Percentiles rank a stretch among this genome's conserved stretches.
Evolutionary conservation across 352 stramenopile genomes (phyloP).

Genomic region (Phytophthora melonis): DNA sequence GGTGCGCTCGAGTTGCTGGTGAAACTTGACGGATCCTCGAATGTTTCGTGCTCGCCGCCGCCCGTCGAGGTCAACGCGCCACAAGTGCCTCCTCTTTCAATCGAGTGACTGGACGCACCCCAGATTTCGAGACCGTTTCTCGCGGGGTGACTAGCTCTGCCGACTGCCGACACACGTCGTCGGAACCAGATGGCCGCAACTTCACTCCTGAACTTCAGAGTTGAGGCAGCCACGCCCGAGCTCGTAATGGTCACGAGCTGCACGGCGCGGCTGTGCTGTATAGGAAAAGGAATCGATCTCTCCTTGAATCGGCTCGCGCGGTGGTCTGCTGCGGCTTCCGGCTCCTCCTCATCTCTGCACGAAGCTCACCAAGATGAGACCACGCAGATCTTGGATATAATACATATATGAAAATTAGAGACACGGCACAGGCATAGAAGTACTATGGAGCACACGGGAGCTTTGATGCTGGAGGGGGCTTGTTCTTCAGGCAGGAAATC

Average conservation of each 20-base stretch:
- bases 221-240: not conserved
- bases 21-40: slow-evolving; percentile 32
- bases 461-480: too few relatives aligned
- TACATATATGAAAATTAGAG: not conserved
- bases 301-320: not conserved
- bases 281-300: not conserved
- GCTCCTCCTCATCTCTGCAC: not conserved
- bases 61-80: slow-evolving; percentile 1
- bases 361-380: slow-evolving; percentile 3
- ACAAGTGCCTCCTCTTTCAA: slow-evolving; percentile 6
- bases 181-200: slow-evolving; percentile 22
- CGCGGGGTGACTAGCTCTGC: slow-evolving; percentile 1
- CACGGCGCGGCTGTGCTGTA: not conserved
- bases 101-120: slow-evolving; percentile 18
- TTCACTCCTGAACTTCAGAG: slow-evolving; percentile 5
- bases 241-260: not conserved
- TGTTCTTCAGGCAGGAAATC: too few relatives aligned
- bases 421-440: too few relatives aligned
- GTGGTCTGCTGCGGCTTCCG: not conserved
- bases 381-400: not conserved
- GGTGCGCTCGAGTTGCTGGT: slow-evolving; percentile 16
- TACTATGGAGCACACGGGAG: too few relatives aligned
- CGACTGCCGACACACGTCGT: slow-evolving; percentile 4
- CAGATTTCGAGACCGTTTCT: slow-evolving; percentile 28
- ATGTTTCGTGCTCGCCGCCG: slow-evolving; percentile 11